phyloP scores from a whole-genome alignment of 1,284 basidiomycete genomes.

The Grifola frondosa region DNA sequence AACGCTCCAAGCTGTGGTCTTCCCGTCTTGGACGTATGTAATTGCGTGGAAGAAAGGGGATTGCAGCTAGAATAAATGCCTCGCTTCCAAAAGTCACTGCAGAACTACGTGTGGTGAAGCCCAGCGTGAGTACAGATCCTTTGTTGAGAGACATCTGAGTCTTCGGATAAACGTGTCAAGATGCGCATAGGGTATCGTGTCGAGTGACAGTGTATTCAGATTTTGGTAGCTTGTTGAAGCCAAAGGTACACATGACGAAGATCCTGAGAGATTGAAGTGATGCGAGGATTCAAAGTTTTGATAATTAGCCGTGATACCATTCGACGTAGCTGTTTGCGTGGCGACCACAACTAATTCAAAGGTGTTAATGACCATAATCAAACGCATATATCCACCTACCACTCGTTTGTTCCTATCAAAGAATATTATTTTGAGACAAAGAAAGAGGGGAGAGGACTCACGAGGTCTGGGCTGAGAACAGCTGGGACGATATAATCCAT shows the following conservation, averaged over 20 bases:
- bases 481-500: slow-evolving; percentile 23
- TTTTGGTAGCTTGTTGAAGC: too few relatives aligned
- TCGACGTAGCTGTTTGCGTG: too few relatives aligned
- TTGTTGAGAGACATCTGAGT: slow-evolving; percentile 27
- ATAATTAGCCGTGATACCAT: too few relatives aligned
- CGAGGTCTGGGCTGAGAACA: too few relatives aligned
- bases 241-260: too few relatives aligned
- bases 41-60: slow-evolving; percentile 36
- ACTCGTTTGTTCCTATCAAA: too few relatives aligned
- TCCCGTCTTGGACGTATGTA: slow-evolving; percentile 6
- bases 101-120: slow-evolving; percentile 35
- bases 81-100: slow-evolving; percentile 24
- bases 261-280: too few relatives aligned
- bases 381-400: too few relatives aligned
- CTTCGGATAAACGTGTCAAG: slow-evolving; percentile 21
- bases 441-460: background rate
- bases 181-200: slow-evolving; percentile 13
- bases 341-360: too few relatives aligned
- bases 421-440: too few relatives aligned
- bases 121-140: slow-evolving; percentile 30
- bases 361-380: too few relatives aligned
- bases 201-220: slow-evolving; percentile 13
- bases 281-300: too few relatives aligned
- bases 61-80: slow-evolving; percentile 31
- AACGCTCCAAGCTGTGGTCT: slow-evolving; percentile 1